Conservation (phyloP, 495 filamentous ascomycete genomes). For the Aspergillus panamensis region DNA sequence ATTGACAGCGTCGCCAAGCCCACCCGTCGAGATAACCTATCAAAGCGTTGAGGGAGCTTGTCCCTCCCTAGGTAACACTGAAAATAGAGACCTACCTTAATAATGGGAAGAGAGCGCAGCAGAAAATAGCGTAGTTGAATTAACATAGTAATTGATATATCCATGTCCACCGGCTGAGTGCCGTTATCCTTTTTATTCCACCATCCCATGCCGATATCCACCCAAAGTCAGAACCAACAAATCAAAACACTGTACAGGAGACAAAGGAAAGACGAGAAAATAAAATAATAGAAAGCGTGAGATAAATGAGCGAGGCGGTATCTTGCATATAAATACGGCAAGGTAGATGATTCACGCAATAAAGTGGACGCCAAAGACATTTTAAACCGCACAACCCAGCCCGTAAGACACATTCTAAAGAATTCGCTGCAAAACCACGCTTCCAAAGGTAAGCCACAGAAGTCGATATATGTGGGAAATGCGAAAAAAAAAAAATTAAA, state of each 20-base stretch:
- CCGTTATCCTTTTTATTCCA: not conserved
- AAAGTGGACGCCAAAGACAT: constrained; percentile 17
- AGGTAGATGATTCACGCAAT: constrained; percentile 2
- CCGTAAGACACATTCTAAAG: constrained; percentile 17
- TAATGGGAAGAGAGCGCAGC: not conserved
- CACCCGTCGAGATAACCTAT: constrained; percentile 6
- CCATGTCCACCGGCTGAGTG: not conserved
- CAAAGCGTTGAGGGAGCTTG: not conserved
- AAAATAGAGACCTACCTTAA: too few relatives aligned
- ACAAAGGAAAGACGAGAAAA: constrained; percentile 19
- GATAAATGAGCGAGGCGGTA: constrained; percentile 23
- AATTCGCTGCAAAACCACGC: constrained; percentile 14
- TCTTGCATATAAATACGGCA: constrained; percentile 18
- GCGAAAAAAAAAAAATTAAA: constrained; percentile 18
- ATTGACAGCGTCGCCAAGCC: constrained; percentile 17
- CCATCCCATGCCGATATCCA: constrained; percentile 1
- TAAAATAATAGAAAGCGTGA: constrained; percentile 1
- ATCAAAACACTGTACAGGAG: constrained; percentile 7
- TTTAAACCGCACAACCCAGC: constrained; percentile 18
- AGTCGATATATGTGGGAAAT: constrained; percentile 2
- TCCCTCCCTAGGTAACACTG: too few relatives aligned
- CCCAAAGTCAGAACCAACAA: not conserved
- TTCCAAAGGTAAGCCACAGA: constrained; percentile 4
- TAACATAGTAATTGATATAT: constrained; percentile 1
- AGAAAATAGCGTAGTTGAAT: not conserved